A percentile compares a stretch with the other conserved stretches of the same genome.
These are phyloP conservation scores for Pythium periplocum DNA, from an alignment of 352 stramenopile genomes.

Conservation along the genomic window DNA sequence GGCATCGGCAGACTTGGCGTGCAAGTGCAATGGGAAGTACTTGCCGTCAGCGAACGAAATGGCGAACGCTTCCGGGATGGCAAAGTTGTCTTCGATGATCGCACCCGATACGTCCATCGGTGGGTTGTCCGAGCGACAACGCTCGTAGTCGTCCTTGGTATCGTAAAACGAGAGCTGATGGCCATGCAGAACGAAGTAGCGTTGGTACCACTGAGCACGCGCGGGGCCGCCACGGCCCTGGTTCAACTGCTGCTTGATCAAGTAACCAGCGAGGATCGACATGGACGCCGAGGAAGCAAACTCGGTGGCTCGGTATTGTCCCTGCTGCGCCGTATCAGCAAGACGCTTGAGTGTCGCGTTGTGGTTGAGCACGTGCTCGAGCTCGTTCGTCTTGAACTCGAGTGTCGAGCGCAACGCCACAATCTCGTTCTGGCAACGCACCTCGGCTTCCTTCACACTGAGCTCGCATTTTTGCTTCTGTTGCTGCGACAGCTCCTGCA, in stretches of 20 bases:
- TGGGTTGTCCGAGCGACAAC: constrained; percentile 69
- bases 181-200: constrained; percentile 83
- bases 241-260: constrained; percentile 78
- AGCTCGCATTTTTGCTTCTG: constrained; percentile 77
- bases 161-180: constrained; percentile 77
- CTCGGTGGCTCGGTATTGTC: constrained; percentile 82
- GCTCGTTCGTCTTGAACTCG: constrained; percentile 85
- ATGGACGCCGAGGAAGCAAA: constrained; percentile 67
- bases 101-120: constrained; percentile 77
- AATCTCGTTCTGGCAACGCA: constrained; percentile 66
- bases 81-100: constrained; percentile 68
- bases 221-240: constrained; percentile 26
- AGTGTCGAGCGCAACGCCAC: constrained; percentile 56
- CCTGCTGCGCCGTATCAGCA: constrained; percentile 78
- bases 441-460: constrained; percentile 69
- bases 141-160: constrained; percentile 85
- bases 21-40: constrained; percentile 77
- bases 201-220: constrained; percentile 78
- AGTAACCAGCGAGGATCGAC: constrained; percentile 71
- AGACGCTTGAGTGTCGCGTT: constrained; percentile 85
- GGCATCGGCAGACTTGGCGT: constrained; percentile 70
- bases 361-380: constrained; percentile 85
- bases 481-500: constrained; percentile 73
- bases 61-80: constrained; percentile 77
- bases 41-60: constrained; percentile 76